Evolutionary conservation across 2,329 filamentous ascomycete species (phyloP).

Genomic region (Corinectria fuckeliana): DNA sequence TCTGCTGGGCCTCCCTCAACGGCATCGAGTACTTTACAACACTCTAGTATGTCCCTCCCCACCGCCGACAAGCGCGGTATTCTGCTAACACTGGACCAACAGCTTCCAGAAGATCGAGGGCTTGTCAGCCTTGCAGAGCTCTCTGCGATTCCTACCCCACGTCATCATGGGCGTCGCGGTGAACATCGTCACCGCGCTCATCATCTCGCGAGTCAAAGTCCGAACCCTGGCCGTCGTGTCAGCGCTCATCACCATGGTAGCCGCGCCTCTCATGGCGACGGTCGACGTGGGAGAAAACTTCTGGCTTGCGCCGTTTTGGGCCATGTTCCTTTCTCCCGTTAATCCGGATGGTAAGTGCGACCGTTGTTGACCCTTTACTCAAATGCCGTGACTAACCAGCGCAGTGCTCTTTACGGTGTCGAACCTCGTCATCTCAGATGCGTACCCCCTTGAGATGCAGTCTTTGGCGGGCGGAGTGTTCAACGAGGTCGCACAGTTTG

Average conservation of each 20-base stretch:
- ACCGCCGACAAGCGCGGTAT: background rate
- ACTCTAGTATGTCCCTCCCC: background rate
- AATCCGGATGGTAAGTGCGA: conserved; percentile 47
- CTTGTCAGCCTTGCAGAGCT: conserved; percentile 52
- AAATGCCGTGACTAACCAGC: background rate
- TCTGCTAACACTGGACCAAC: background rate
- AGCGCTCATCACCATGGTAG: conserved; percentile 51
- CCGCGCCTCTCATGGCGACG: conserved; percentile 62
- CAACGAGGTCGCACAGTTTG: conserved; percentile 64
- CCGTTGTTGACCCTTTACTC: background rate
- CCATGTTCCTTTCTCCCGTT: conserved; percentile 52
- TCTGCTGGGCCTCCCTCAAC: conserved; percentile 53
- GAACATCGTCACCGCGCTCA: background rate
- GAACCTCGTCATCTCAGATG: conserved; percentile 59
- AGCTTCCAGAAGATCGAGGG: conserved; percentile 58
- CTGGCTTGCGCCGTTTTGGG: conserved; percentile 55
- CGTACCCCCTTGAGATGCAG: conserved; percentile 60
- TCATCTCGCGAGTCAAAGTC: background rate
- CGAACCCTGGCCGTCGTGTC: conserved; percentile 32
- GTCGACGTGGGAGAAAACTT: conserved; percentile 55
- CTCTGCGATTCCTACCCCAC: conserved; percentile 55
- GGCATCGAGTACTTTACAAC: background rate
- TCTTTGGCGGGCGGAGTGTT: conserved; percentile 66
- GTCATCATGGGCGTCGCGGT: conserved; percentile 47
- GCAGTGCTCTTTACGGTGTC: conserved; percentile 20